A percentile compares a stretch with the other conserved stretches of the same genome.
These are phyloP conservation scores for Escovopsis sp. DNA, from an alignment of 2,329 filamentous ascomycete species.

Conservation along the genomic window DNA sequence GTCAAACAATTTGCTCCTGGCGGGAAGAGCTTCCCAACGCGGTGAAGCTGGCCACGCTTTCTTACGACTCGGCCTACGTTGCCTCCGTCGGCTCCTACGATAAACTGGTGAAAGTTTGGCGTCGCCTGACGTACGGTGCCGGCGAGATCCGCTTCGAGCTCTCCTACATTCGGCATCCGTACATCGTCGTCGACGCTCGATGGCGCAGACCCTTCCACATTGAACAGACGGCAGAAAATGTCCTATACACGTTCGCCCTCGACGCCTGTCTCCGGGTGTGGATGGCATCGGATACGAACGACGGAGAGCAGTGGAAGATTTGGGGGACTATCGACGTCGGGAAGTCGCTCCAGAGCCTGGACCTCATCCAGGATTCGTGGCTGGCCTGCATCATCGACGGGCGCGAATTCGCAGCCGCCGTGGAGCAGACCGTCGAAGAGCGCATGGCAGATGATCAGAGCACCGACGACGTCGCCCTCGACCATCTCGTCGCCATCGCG, in stretches of 20 bases:
- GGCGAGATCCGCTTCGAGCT: constrained; percentile 81
- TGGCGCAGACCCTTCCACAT: constrained; percentile 70
- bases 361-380: constrained; percentile 10
- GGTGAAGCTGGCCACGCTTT: constrained; percentile 60
- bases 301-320: constrained; percentile 56
- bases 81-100: constrained; percentile 69
- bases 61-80: constrained; percentile 75
- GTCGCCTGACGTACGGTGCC: constrained; percentile 66
- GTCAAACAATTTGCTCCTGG: constrained; percentile 49
- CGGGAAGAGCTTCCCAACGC: constrained; percentile 56
- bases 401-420: constrained; percentile 60
- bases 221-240: constrained; percentile 69
- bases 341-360: constrained; percentile 44
- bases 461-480: constrained; percentile 55
- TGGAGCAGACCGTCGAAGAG: constrained; percentile 56
- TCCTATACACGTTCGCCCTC: constrained; percentile 75
- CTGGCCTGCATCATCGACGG: constrained; percentile 67
- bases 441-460: constrained; percentile 37
- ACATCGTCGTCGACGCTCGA: constrained; percentile 63
- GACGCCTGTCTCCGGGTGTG: constrained; percentile 74
- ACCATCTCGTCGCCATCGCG: constrained; percentile 73
- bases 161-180: constrained; percentile 74
- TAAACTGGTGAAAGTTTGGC: constrained; percentile 82
- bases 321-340: constrained; percentile 70
- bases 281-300: constrained; percentile 59